Base-by-base conservation (phyloP, 495 filamentous ascomycete species). In the Articulospora tetracladia region DNA sequence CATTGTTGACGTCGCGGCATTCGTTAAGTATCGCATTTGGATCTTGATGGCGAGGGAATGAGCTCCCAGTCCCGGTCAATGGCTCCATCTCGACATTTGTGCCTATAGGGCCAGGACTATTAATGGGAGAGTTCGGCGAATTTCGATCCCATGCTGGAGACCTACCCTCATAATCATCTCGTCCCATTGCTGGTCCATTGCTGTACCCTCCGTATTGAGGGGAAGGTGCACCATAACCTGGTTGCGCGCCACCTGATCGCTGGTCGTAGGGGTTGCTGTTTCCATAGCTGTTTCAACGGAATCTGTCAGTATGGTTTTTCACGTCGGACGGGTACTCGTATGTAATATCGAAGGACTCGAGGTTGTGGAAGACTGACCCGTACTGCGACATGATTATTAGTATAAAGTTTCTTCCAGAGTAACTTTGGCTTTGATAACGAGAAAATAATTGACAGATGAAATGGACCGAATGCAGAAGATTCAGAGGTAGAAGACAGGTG, bases 21-120 rank as follows among this genome's bases (percentile, higher is more conserved):
- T 95, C 88, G 73, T 94, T 88, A 49, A 97, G 80, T 66, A 95
- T 85, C 41, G 82, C 80, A 66, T 87, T 91, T 23, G 89, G 84
- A 62, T 87, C 85, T 57, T 61, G 60, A n/a, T 63, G 64, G 13
- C 74, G 72, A 51, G 69, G 73, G 58, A 75, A 73, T 48, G 73
- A 69, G 46, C 70, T 64, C 10, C 72, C 74, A 55, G 83, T 83
- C 65, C 73, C 69, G 39, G 71, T 59, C 7, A 89, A 72, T 25
- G 85, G 76, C 41, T 72, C 71, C 86, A 91, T 87, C 72, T 91
- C 88, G 74, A 83, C 76, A 53, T 79, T 76, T 67, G 74, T 72
- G 55, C 68, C 77, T 76, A 60, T 50, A 60, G 26, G 62, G 41
- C 34, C 17, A 41, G 13, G 1, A 2, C 15, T 51, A 30, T 56